Evolutionary conservation across 2,329 filamentous ascomycete genomes (phyloP), one percentile per base, ranked within the genome.

Genomic region (Ceratocystis eucalypticola): DNA sequence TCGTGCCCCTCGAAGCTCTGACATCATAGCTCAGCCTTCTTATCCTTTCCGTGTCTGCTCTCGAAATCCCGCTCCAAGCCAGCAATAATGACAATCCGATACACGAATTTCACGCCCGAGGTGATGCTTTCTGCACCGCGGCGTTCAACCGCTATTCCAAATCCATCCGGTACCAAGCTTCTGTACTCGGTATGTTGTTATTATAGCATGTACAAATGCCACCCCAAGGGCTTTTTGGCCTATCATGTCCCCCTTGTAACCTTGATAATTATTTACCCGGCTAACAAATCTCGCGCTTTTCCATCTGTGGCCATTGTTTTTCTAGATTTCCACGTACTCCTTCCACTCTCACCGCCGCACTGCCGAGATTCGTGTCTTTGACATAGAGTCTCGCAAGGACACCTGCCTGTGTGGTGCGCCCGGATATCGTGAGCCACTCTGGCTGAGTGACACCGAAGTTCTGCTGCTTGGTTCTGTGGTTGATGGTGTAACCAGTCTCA

Each of bases 71-170:
- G 62, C 45, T 53, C 25, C 33, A 33, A n/a, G 30, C 10, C 50
- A n/a, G 10, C 12, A 20, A 75, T 69, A 69, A 91, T 91, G 88
- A 89, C 87, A 6, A 81, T 89, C 73, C 80, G 81, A 70, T 86
- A 86, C 8, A 79, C 80, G 70, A 87, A 86, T 70, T 89, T 92
- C 76, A 91, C 87, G 8, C 88, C 88, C 3, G 83, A 90, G 78
- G 87, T 89, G 70, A 80, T 94, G 67, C 82, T 94, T 72, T 86
- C 86, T 70, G 88, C 88, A 17, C 88, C 89, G 41, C 84, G 89
- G 66, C 84, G 89, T 61, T 88, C 87, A 10, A 74, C 84, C 17
- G 88, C 85, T 61, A 74, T 84, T 0, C 88, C 89, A n/a, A 93
- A 91, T 73, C 74, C 79, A 46, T 79, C 82, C 64, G 88, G 87